Percentiles rank a stretch among this genome's conserved stretches.
Evolutionary conservation across 140 eudicot species (phyloP).

Genomic region (Cichorium intybus): DNA sequence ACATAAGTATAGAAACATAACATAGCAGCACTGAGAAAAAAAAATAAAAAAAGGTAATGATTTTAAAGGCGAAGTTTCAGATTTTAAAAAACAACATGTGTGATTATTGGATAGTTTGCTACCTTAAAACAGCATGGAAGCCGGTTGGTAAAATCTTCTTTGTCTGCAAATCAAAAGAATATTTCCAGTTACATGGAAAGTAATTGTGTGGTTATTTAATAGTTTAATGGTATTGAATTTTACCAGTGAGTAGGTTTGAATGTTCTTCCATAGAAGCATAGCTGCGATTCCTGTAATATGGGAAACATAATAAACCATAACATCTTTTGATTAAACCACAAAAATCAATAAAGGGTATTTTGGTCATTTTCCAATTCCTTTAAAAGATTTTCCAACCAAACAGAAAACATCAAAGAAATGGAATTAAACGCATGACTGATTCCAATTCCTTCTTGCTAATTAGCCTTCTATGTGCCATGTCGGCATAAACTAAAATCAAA

Average conservation of each 20-base stretch:
- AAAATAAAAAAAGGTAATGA: not conserved
- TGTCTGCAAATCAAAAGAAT: constrained; percentile 48
- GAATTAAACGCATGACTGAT: too few relatives aligned
- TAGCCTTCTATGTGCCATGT: not conserved
- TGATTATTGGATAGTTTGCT: constrained; percentile 9
- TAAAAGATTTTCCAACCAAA: too few relatives aligned
- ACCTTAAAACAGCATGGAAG: constrained; percentile 59
- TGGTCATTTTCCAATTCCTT: too few relatives aligned
- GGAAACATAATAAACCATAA: constrained; percentile 12
- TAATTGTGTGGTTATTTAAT: not conserved
- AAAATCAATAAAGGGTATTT: too few relatives aligned
- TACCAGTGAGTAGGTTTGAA: constrained; percentile 73
- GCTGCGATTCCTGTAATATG: constrained; percentile 57
- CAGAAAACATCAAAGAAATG: not conserved
- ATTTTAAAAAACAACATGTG: not conserved
- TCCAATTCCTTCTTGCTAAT: too few relatives aligned
- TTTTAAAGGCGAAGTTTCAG: not conserved
- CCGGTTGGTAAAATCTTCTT: constrained; percentile 64
- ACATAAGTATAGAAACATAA: constrained; percentile 71
- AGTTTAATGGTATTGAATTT: not conserved
- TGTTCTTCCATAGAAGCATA: constrained; percentile 67
- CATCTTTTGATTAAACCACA: too few relatives aligned
- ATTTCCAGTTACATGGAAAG: constrained; percentile 10
- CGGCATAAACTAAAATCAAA: too few relatives aligned
- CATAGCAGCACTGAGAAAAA: constrained; percentile 58